Evolutionary conservation across 495 filamentous ascomycete species (phyloP).

Genomic region (Aeminium ludgeri): DNA sequence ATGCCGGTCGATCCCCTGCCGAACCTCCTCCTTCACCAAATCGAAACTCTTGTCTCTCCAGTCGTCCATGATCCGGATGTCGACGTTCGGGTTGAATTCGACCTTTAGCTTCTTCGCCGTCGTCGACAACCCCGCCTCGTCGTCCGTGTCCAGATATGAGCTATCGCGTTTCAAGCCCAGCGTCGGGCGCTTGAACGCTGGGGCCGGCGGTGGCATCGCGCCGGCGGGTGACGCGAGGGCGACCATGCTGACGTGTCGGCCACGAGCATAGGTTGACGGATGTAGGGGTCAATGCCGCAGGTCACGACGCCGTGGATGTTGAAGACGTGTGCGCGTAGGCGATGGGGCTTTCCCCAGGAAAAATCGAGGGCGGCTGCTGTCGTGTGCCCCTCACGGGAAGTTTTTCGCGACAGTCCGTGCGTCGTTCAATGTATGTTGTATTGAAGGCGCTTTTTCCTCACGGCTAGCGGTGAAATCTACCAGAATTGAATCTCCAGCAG

Average conservation of each 20-base stretch:
- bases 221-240: conserved; percentile 12
- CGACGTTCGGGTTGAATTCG: conserved; percentile 56
- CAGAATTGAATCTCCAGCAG: too few relatives aligned
- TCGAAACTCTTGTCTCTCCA: conserved; percentile 40
- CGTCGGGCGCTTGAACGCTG: conserved; percentile 6
- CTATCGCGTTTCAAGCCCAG: conserved; percentile 15
- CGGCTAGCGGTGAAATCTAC: too few relatives aligned
- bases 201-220: conserved; percentile 11
- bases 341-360: too few relatives aligned
- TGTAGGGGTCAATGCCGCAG: too few relatives aligned
- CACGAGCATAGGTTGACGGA: not conserved
- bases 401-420: too few relatives aligned
- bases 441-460: too few relatives aligned
- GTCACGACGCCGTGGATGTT: too few relatives aligned
- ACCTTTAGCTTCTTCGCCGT: conserved; percentile 46
- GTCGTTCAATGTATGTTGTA: too few relatives aligned
- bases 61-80: conserved; percentile 41
- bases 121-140: conserved; percentile 6
- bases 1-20: conserved; percentile 52
- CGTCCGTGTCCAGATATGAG: conserved; percentile 15
- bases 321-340: too few relatives aligned
- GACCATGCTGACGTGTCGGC: conserved; percentile 6
- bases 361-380: too few relatives aligned
- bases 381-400: too few relatives aligned
- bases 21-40: conserved; percentile 52